Evolutionary conservation across 169 alveolate species (phyloP).

Genomic region (Hammondia hammondi): DNA sequence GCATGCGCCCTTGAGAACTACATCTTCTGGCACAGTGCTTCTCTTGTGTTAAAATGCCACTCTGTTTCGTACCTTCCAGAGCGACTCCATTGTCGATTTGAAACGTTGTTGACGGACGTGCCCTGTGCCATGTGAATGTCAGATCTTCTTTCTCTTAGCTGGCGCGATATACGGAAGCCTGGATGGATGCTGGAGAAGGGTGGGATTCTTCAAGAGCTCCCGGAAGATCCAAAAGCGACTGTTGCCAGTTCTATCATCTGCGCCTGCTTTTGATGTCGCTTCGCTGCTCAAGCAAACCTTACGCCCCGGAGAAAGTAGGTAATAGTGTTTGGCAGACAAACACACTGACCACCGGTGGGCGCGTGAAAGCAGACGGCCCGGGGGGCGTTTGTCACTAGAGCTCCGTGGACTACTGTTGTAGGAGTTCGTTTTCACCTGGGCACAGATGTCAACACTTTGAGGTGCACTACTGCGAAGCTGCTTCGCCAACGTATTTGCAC

Average conservation of each 20-base stretch:
- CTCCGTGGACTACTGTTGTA: too few species aligned
- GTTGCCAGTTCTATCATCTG: constrained; percentile 61
- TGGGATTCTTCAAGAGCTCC: constrained; percentile 56
- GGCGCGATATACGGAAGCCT: constrained; percentile 65
- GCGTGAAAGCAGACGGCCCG: too few species aligned
- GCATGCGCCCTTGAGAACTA: too few species aligned
- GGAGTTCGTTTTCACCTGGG: too few species aligned
- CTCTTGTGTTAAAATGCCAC: too few species aligned
- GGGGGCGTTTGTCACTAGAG: too few species aligned
- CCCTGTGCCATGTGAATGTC: not conserved
- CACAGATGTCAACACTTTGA: not conserved
- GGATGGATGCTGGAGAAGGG: constrained; percentile 65
- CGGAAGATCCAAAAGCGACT: constrained; percentile 65
- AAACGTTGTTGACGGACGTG: too few species aligned
- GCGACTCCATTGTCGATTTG: too few species aligned
- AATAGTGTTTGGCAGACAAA: not conserved
- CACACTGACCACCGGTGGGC: too few species aligned
- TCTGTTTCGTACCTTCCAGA: too few species aligned
- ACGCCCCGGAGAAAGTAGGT: not conserved
- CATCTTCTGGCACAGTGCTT: too few species aligned
- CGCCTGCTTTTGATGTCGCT: not conserved
- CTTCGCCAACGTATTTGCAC: not conserved
- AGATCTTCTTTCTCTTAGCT: constrained; percentile 57
- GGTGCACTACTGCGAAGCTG: not conserved
- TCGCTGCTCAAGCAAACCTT: not conserved